Evolutionary conservation across 2,329 filamentous ascomycete genomes (phyloP), one percentile per base, ranked within the genome.

Genomic region (Plenodomus tracheiphilus): DNA sequence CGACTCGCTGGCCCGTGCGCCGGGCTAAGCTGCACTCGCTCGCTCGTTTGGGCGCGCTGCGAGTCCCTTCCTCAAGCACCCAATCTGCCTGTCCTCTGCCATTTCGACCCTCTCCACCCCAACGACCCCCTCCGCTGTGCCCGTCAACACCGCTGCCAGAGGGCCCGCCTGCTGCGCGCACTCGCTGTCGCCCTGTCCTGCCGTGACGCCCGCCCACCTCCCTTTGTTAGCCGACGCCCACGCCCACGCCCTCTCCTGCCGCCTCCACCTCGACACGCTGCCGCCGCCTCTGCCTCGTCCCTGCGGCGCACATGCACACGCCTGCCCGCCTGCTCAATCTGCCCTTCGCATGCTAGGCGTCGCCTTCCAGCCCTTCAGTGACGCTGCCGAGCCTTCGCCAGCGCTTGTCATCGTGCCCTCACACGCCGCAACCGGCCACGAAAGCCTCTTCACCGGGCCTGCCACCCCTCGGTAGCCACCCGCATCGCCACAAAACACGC

Each of bases 401-500:
- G 54, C 64, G 43, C 51, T 52, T 41, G 58, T 39, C 20, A 40
- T 48, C 48, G 16, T 41, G 37, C 41, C 52, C 56, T 57, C 54
- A 49, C 59, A 49, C 58, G 48, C 58, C 50, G 51, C 59, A 46
- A 55, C 58, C 59, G 46, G 61, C 51, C 62, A 65, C 65, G 54
- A 47, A 56, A 58, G 54, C 65, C 66, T 65, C 59, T 56, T 57
- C 47, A 55, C 53, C 58, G 41, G 47, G 51, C 41, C 58, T 61
- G 48, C 53, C 25, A 25, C 44, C 47, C 30, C 41, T 42, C 52
- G 8, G 44, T 43, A 58, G 42, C 54, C 34, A 40, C 51, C 39
- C 41, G 41, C 42, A 22, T 46, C 42, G 46, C 43, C 44, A 46
- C 52, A 39, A 39, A 47, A 50, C 44, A 21, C 46, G 48, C 22